Evolutionary conservation across 768 basidiomycete genomes (phyloP).

Genomic region (Antrodiella citrinella): DNA sequence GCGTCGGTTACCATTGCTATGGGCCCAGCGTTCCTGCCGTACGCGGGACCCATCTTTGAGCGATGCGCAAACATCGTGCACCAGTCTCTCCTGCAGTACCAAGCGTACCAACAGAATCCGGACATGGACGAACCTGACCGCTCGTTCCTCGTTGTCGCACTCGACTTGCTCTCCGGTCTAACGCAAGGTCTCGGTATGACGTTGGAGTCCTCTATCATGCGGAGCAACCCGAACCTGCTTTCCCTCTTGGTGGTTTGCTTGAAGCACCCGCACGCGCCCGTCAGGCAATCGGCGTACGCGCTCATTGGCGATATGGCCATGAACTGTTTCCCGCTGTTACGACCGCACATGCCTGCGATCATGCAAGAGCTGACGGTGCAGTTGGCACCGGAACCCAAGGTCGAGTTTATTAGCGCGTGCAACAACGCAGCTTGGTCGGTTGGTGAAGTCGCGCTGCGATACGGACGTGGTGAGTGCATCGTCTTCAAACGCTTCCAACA

Average conservation of each 20-base stretch:
- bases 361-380: constrained; percentile 87
- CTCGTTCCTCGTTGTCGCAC: constrained; percentile 93
- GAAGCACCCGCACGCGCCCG: constrained; percentile 92
- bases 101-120: constrained; percentile 80
- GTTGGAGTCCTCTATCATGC: constrained; percentile 65
- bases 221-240: constrained; percentile 70
- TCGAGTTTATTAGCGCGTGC: constrained; percentile 92
- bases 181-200: constrained; percentile 86
- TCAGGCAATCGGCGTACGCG: constrained; percentile 96
- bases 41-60: constrained; percentile 87
- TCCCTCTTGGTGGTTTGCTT: constrained; percentile 80
- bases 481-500: neutral
- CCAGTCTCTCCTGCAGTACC: constrained; percentile 74
- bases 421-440: constrained; percentile 99
- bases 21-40: constrained; percentile 79
- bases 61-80: constrained; percentile 86
- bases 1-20: constrained; percentile 97
- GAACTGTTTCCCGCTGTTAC: constrained; percentile 82
- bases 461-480: constrained; percentile 57
- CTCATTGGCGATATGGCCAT: constrained; percentile 97
- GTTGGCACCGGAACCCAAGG: constrained; percentile 87
- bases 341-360: constrained; percentile 79
- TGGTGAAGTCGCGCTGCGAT: constrained; percentile 92
- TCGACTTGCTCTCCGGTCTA: constrained; percentile 93
- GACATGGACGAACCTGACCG: constrained; percentile 94